Base-by-base conservation (phyloP, 768 basidiomycete genomes). In the Mrakia blollopis region DNA sequence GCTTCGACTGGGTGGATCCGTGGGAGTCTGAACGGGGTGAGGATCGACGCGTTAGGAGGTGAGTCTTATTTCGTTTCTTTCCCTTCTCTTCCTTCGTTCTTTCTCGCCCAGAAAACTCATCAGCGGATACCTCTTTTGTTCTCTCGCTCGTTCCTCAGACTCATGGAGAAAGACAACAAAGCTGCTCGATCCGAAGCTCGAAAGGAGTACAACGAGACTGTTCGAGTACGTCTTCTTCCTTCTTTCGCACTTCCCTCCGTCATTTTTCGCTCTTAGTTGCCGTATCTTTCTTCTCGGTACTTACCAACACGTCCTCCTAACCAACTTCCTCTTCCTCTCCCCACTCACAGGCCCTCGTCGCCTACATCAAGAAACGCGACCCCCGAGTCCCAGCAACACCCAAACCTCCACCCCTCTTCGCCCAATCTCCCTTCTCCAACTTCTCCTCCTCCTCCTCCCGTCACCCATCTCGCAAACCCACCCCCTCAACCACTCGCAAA, bases 111-210 rank as follows among this genome's bases (percentile, higher is more conserved):
- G 0, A 25, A 18, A 30, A 23, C 70, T 0, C 35, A n/a, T 16
- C 2, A 13, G 72, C n/a, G 39, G 30, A 35, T 28, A 57, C 23
- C n/a, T 32, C 32, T 62, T 11, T 9, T 37, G n/a, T 37, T 2
- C 2, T 65, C 18, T 21, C 23, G 7, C 30, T 0, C 63, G 18
- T 35, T 65, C 6, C 16, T 2, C 25, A 93, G 92, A 80, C 81
- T 93, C 65, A 94, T 98, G 91, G 97, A 98, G 82, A 92, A 90
- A 80, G 97, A 98, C 79, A 98, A 99, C 84, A 93, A 92, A 84
- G 94, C 94, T 82, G 89, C 89, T 3, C 87, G 94, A 21, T 93
- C 97, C 39, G 91, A 93, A 54, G 91, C 91, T 9, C 88, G 91
- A 54, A 88, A 88, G 81, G 95, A 98, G 78, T 98, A 96, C 83